Percentiles rank a stretch among this genome's conserved stretches.
Conservation (phyloP, 2,329 filamentous ascomycete genomes). For the Aspergillus amoenus region DNA sequence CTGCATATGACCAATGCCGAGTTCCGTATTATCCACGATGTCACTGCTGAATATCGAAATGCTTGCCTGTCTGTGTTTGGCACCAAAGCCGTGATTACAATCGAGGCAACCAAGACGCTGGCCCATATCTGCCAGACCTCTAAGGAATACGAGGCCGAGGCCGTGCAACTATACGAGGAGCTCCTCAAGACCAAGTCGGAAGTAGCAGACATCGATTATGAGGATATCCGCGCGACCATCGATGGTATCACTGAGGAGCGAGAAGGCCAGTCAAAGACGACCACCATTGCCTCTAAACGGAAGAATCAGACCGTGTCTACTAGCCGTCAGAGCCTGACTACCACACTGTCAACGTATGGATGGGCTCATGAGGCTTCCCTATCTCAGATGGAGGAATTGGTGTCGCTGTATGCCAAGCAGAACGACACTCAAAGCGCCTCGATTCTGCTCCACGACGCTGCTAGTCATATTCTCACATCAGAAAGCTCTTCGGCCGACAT, state of each 20-base stretch:
- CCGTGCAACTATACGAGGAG: conserved; percentile 35
- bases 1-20: conserved; percentile 34
- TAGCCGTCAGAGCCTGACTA: conserved; percentile 28
- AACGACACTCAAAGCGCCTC: conserved; percentile 29
- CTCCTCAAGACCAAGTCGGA: conserved; percentile 30
- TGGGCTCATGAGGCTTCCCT: conserved; percentile 42
- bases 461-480: conserved; percentile 30
- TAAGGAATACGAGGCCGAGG: conserved; percentile 34
- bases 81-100: conserved; percentile 34
- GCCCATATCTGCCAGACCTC: conserved; percentile 39
- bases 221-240: conserved; percentile 35
- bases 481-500: conserved; percentile 28
- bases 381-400: conserved; percentile 37
- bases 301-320: conserved; percentile 29
- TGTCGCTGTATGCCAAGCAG: conserved; percentile 33
- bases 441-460: conserved; percentile 33
- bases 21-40: conserved; percentile 31
- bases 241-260: conserved; percentile 40
- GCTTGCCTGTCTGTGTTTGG: conserved; percentile 37
- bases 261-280: conserved; percentile 17
- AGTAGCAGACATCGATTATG: conserved; percentile 28
- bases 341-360: conserved; percentile 31
- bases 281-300: conserved; percentile 20
- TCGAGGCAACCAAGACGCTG: conserved; percentile 36
- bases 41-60: conserved; percentile 33